Conservation (phyloP, 2,329 filamentous ascomycete genomes). For the Cladosporium sp. region DNA sequence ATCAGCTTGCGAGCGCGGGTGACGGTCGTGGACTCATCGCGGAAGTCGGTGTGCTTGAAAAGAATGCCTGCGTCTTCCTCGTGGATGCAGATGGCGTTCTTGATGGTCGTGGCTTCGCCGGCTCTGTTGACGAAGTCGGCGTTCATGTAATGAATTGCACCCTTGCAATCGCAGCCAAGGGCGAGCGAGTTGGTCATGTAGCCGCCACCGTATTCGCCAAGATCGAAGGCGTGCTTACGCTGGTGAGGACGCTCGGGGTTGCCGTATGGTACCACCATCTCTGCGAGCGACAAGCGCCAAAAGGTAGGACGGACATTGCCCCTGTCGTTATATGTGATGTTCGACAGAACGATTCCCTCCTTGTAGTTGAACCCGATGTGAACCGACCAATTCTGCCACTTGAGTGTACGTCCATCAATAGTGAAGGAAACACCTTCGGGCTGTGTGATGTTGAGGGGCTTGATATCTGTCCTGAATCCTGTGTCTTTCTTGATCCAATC, state of each 20-base stretch:
- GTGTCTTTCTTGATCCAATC: conserved; percentile 67
- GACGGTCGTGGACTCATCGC: conserved; percentile 80
- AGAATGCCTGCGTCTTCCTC: conserved; percentile 89
- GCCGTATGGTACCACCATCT: conserved; percentile 92
- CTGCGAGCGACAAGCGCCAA: conserved; percentile 81
- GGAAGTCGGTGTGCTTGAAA: conserved; percentile 86
- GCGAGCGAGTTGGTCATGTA: conserved; percentile 79
- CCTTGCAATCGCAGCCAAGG: conserved; percentile 82
- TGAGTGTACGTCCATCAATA: conserved; percentile 67
- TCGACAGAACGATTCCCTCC: conserved; percentile 84
- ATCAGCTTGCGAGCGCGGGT: conserved; percentile 82
- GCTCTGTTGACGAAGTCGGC: conserved; percentile 72
- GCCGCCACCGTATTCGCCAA: conserved; percentile 74
- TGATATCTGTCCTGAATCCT: conserved; percentile 73
- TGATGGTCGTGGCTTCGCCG: conserved; percentile 73
- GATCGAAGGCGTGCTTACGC: conserved; percentile 71
- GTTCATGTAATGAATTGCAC: conserved; percentile 86
- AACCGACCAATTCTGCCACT: conserved; percentile 92
- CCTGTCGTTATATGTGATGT: conserved; percentile 86
- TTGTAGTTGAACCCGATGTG: conserved; percentile 94
- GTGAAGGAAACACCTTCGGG: conserved; percentile 85
- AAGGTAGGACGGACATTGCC: conserved; percentile 72
- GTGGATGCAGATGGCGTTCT: conserved; percentile 93
- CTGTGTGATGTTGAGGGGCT: conserved; percentile 83
- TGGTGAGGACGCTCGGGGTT: conserved; percentile 78